Evolutionary conservation across 78 protist species (phyloP).

Genomic region (Goniomonas avonlea): DNA sequence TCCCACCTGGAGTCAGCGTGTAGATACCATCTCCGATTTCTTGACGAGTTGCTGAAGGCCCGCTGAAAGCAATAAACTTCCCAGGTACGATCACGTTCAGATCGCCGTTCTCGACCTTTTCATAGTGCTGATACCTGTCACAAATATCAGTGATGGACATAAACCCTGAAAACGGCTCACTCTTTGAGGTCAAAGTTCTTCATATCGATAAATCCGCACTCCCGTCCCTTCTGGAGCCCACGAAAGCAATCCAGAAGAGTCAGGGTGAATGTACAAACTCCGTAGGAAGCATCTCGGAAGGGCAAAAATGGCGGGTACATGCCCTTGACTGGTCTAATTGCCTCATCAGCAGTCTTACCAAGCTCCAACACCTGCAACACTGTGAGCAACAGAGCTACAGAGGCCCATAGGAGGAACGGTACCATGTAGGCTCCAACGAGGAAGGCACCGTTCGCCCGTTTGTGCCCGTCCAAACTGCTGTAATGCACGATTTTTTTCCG

Average conservation of each 20-base stretch:
- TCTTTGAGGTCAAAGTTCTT: conserved; percentile 11
- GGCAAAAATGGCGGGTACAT: conserved; percentile 41
- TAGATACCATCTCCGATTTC: too few species aligned
- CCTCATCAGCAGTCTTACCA: neutral
- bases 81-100: conserved; percentile 74
- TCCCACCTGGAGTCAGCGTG: too few species aligned
- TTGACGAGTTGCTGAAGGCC: too few species aligned
- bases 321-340: neutral
- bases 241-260: conserved; percentile 26
- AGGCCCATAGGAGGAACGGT: neutral
- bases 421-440: neutral
- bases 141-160: neutral
- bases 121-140: conserved; percentile 45
- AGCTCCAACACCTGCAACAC: conserved; percentile 25
- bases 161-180: too few species aligned
- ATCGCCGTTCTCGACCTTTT: conserved; percentile 67
- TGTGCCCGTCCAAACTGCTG: too few species aligned
- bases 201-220: conserved; percentile 15
- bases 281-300: conserved; percentile 64
- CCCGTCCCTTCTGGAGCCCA: conserved; percentile 33
- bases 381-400: too few species aligned
- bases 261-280: conserved; percentile 40
- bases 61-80: conserved; percentile 62
- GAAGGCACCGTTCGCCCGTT: neutral
- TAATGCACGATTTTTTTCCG: neutral